Evolutionary conservation across 805 yeast genomes (phyloP).

Genomic region (Yueomyces sinensis): DNA sequence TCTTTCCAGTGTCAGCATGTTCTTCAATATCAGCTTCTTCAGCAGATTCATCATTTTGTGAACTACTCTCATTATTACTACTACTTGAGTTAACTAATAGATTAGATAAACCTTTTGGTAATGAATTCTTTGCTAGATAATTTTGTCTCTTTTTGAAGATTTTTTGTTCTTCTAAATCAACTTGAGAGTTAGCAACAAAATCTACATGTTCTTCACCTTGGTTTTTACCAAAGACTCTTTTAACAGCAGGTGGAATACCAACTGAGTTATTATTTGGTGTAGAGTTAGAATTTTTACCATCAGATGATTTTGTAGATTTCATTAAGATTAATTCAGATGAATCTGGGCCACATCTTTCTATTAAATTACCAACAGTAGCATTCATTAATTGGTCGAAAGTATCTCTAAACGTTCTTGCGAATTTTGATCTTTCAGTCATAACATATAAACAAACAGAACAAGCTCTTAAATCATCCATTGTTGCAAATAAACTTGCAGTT

Average conservation of each 20-base stretch:
- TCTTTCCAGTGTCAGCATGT: not conserved
- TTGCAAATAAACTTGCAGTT: constrained; percentile 39
- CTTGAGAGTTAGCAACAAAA: constrained; percentile 27
- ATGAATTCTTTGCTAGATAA: constrained; percentile 35
- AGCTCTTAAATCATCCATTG: constrained; percentile 50
- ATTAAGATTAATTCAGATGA: constrained; percentile 41
- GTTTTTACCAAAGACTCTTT: constrained; percentile 28
- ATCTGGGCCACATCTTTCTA: constrained; percentile 50
- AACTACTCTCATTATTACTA: not conserved
- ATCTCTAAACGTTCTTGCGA: constrained; percentile 49
- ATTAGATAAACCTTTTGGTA: constrained; percentile 42
- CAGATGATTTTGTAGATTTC: constrained; percentile 1
- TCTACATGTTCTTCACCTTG: constrained; percentile 22
- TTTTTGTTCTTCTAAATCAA: constrained; percentile 32
- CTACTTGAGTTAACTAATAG: constrained; percentile 27
- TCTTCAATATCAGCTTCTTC: not conserved
- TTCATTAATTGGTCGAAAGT: constrained; percentile 54
- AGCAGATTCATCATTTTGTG: not conserved
- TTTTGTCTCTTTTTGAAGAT: constrained; percentile 37
- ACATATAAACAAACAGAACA: constrained; percentile 57
- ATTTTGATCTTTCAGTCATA: constrained; percentile 51
- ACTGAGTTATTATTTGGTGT: constrained; percentile 14
- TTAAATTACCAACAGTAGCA: constrained; percentile 49
- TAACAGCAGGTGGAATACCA: constrained; percentile 51
- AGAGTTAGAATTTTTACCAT: constrained; percentile 1